Percentiles rank a stretch among this genome's conserved stretches.
Evolutionary conservation across 2,329 filamentous ascomycete genomes (phyloP).

Genomic region (Hypoxylon sp.): DNA sequence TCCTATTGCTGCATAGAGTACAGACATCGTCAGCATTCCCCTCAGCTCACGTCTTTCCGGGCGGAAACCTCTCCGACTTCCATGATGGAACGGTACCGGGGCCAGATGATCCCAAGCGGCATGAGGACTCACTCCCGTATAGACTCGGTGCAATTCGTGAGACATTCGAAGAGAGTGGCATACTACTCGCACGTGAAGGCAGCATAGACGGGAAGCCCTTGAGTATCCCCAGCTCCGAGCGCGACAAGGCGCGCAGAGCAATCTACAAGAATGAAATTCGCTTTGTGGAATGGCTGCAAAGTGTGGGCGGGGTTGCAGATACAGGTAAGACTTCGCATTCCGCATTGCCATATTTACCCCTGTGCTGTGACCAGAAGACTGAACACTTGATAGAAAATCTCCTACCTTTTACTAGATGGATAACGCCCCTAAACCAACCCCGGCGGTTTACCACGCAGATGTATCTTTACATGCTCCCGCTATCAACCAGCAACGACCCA

Average conservation of each 20-base stretch:
- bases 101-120: slow-evolving; percentile 65
- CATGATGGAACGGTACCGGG: slow-evolving; percentile 76
- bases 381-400: slow-evolving; percentile 65
- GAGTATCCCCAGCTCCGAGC: slow-evolving; percentile 68
- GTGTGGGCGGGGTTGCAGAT: slow-evolving; percentile 73
- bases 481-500: slow-evolving; percentile 51
- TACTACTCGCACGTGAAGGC: slow-evolving; percentile 74
- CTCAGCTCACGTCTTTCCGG: slow-evolving; percentile 95
- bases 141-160: slow-evolving; percentile 88
- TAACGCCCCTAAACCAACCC: slow-evolving; percentile 80
- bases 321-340: slow-evolving; percentile 61
- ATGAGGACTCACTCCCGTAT: slow-evolving; percentile 80
- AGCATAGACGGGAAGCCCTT: slow-evolving; percentile 67
- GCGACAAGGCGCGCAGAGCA: slow-evolving; percentile 74
- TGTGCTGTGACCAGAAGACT: background rate
- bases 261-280: slow-evolving; percentile 76
- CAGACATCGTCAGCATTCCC: slow-evolving; percentile 86
- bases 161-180: slow-evolving; percentile 95
- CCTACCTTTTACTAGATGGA: slow-evolving; percentile 90
- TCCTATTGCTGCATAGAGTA: slow-evolving; percentile 89
- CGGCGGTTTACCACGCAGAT: slow-evolving; percentile 95
- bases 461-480: slow-evolving; percentile 91
- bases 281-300: slow-evolving; percentile 75
- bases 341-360: background rate
- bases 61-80: slow-evolving; percentile 81